Evolutionary conservation across 2,329 filamentous ascomycete genomes (phyloP), one percentile per base, ranked within the genome.

Genomic region (Immersiporthe knoxdaviesiana): DNA sequence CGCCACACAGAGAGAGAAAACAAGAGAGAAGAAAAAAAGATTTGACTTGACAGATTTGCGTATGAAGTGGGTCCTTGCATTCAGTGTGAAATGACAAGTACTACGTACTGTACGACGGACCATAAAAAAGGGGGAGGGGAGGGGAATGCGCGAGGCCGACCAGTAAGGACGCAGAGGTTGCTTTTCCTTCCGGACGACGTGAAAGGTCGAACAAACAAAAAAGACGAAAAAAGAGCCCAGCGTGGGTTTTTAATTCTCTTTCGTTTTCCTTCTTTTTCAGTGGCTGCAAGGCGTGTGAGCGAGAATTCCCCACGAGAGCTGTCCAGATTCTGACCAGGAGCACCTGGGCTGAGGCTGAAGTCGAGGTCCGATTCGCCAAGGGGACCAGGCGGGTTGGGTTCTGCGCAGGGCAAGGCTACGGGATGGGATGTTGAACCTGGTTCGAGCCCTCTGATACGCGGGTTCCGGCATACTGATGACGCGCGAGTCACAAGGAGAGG

Each of bases 261-360:
- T n/a, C n/a, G n/a, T n/a, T 35, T 8, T 35, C 8, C 8, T 35
- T 4, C 35, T 35, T 35, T 35, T 35, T 35, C 8, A 8, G 35
- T 8, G 35, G 56, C 39, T 44, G 56, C 62, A 61, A 44, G 63
- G 52, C 64, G 68, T n/a, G 65, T 21, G 30, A 67, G 41, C 24
- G 44, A 10, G 21, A n/a, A n/a, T 47, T 35, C 50, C 44, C 61
- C 44, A 50, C 27, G 44, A 54, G 41, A 54, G 41, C 27, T 63
- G 61, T 50, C 61, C 52, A 52, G 16, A 37, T 16, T 35, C 30
- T 47, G n/a, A 14, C 12, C 44, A 35, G 30, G 61, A 63, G 27
- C 27, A 56, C 52, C 52, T 30, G 27, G 18, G 24, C 18, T 30
- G 56, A 37, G 56, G 32, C 14, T 30, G 5, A 30, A 59, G 56